phyloP scores from a whole-genome alignment of 169 alveolate species.

The Plasmodium cynomolgi region DNA sequence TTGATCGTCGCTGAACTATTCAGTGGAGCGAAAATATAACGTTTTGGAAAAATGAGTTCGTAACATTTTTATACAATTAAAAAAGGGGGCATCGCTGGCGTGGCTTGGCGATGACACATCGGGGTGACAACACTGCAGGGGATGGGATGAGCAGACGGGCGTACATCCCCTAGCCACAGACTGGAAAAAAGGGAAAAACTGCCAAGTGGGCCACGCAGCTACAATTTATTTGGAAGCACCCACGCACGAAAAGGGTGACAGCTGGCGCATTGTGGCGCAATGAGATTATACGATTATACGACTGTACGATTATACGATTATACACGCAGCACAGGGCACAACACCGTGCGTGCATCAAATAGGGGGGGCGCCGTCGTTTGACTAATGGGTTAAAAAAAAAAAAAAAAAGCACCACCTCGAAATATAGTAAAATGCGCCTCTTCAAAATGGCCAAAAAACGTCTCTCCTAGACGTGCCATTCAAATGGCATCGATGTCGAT shows the following conservation, averaged over 20 bases:
- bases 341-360: neutral
- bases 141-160: neutral
- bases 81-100: neutral
- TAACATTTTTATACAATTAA: neutral
- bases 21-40: neutral
- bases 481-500: constrained; percentile 70
- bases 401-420: neutral
- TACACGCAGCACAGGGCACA: neutral
- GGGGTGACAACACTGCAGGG: neutral
- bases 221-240: neutral
- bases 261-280: neutral
- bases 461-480: neutral
- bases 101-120: neutral
- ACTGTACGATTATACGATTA: too few relatives aligned
- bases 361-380: neutral
- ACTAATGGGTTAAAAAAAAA: neutral
- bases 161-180: neutral
- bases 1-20: neutral
- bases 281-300: neutral
- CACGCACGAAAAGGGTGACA: neutral
- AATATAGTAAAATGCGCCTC: neutral
- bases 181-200: neutral
- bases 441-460: neutral
- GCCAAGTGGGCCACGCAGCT: neutral
- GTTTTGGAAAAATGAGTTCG: neutral